A percentile compares a stretch with the other conserved stretches of the same genome.
Evolutionary conservation across 192 early-diverging fungal genomes (phyloP).

Genomic region (Podila horticola): DNA sequence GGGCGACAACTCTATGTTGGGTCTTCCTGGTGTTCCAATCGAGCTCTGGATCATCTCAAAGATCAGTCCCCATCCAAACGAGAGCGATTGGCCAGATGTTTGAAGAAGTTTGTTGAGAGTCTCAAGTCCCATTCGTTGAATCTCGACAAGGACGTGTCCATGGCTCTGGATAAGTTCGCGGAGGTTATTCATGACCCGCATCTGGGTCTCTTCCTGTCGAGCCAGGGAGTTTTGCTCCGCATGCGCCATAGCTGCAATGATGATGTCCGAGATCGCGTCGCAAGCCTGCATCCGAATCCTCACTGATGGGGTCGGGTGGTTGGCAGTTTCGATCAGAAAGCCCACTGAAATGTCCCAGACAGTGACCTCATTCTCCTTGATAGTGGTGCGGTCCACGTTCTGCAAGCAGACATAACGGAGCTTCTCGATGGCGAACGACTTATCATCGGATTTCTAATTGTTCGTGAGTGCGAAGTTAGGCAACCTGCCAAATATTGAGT

Average conservation of each 20-base stretch:
- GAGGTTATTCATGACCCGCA: conserved; percentile 70
- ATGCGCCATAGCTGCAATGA: conserved; percentile 76
- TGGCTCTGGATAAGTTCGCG: conserved; percentile 66
- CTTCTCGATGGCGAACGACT: conserved; percentile 83
- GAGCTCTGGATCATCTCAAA: conserved; percentile 87
- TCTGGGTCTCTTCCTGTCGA: conserved; percentile 72
- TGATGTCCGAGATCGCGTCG: conserved; percentile 78
- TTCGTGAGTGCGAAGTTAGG: no score
- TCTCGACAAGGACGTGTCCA: conserved; percentile 65
- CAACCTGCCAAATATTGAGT: no score
- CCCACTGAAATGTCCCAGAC: conserved; percentile 75
- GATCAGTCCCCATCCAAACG: conserved; percentile 85
- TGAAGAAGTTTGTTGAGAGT: conserved; percentile 92
- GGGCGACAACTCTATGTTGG: conserved; percentile 4
- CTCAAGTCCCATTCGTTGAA: conserved; percentile 86
- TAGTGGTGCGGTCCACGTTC: conserved; percentile 66
- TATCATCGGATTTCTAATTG: conserved; percentile 73
- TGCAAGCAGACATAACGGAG: conserved; percentile 68
- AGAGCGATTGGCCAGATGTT: conserved; percentile 89
- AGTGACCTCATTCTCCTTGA: conserved; percentile 45
- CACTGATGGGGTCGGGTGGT: conserved; percentile 59
- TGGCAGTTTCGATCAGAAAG: conserved; percentile 82
- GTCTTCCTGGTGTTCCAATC: conserved; percentile 10
- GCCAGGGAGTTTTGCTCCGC: conserved; percentile 68
- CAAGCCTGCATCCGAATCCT: conserved; percentile 81